A percentile compares a stretch with the other conserved stretches of the same genome.
phyloP scores from a whole-genome alignment of 371 early-diverging fungal genomes.

The Circinella minor region DNA sequence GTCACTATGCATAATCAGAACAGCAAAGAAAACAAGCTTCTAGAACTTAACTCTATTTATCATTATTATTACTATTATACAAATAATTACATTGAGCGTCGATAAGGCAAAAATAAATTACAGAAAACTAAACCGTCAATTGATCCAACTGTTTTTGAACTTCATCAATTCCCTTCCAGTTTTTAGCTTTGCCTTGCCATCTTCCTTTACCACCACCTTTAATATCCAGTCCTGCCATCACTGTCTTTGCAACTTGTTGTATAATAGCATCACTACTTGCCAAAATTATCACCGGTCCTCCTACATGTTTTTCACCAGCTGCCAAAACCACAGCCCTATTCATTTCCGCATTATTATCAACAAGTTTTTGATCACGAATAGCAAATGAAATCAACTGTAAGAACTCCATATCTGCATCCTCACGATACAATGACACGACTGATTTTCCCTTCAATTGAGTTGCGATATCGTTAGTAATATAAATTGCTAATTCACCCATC shows the following conservation, averaged over 20 bases:
- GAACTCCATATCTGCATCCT: constrained; percentile 69
- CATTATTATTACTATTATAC: too few species aligned
- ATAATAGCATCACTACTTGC: constrained; percentile 51
- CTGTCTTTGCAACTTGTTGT: constrained; percentile 45
- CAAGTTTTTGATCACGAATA: constrained; percentile 40
- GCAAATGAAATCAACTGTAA: constrained; percentile 37
- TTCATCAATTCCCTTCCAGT: constrained; percentile 57
- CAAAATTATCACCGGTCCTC: constrained; percentile 59
- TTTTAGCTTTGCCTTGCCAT: constrained; percentile 69
- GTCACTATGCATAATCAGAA: too few species aligned
- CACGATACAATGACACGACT: constrained; percentile 50
- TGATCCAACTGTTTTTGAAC: constrained; percentile 14
- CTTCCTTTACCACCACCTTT: constrained; percentile 68
- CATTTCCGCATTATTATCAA: constrained; percentile 23
- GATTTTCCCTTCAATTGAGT: constrained; percentile 34
- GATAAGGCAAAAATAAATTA: background rate
- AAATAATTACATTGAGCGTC: too few species aligned
- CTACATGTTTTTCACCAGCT: constrained; percentile 53
- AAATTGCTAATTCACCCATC: constrained; percentile 54
- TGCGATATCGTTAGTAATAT: constrained; percentile 43
- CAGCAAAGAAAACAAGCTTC: too few species aligned
- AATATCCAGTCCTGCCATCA: constrained; percentile 37
- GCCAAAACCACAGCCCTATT: constrained; percentile 44
- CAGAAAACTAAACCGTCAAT: background rate
- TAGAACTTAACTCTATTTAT: too few species aligned